Conservation (phyloP, 345 rosid species). For the Bruguiera sexangula region DNA sequence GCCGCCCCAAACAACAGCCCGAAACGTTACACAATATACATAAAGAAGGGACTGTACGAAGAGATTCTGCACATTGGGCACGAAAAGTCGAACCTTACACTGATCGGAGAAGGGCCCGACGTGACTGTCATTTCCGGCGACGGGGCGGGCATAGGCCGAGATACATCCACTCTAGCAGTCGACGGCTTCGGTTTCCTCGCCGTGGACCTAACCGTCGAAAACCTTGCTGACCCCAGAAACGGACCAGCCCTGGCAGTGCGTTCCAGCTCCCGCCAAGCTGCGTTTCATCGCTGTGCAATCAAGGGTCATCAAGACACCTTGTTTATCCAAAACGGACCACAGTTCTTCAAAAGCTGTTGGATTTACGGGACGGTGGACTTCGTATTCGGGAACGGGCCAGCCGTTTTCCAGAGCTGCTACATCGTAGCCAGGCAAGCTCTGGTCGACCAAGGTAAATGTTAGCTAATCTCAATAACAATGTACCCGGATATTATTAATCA, state of each 20-base stretch:
- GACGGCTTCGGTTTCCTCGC: slow-evolving; percentile 1
- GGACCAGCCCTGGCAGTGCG: not conserved
- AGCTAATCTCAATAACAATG: no score
- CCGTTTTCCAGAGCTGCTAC: not conserved
- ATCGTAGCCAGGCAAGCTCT: not conserved
- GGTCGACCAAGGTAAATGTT: not conserved
- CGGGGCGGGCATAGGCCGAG: not conserved
- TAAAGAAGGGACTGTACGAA: not conserved
- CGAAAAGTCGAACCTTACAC: not conserved
- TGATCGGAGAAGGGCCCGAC: not conserved
- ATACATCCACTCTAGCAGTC: not conserved
- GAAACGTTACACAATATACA: not conserved
- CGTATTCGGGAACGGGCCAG: not conserved
- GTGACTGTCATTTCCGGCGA: not conserved
- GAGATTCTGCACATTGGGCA: not conserved
- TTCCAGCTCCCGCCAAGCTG: slow-evolving; percentile 1
- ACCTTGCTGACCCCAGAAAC: not conserved
- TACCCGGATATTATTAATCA: no score
- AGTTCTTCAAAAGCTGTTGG: not conserved
- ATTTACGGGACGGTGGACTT: not conserved
- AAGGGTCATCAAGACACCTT: not conserved
- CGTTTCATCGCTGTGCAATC: slow-evolving; percentile 1
- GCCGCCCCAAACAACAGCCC: not conserved
- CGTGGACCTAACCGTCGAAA: not conserved
- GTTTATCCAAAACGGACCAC: not conserved